Base-by-base conservation (phyloP, 208 protist species). In the Leishmania tropica region DNA sequence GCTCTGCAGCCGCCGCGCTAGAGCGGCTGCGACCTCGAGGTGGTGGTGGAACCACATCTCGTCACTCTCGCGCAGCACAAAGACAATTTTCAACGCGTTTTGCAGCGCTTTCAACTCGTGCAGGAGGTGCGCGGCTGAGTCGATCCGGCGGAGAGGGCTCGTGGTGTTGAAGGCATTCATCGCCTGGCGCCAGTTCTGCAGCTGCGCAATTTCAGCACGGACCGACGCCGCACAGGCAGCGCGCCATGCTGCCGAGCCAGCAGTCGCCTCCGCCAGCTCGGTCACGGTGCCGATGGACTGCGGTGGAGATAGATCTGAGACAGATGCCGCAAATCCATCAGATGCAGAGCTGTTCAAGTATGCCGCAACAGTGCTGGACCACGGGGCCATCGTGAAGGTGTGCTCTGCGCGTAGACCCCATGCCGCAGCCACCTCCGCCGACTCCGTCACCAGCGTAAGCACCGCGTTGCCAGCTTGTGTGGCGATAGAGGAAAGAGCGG, bases 41-140 rank as follows among this genome's bases (percentile, higher is more conserved):
- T 91, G 83, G 71, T 85, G 74, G 60, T 70, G 56, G 54, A 93
- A 93, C 78, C 83, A 78, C 53, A 86, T 42, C 17, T 79, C 78
- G 56, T 93, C 90, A 21, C 75, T 85, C 78, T 89, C 86, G 54
- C 87, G 86, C 19, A 93, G 80, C 40, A 93, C 88, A 51, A 91
- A 90, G 42, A 93, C 2, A 48, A 91, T 54, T 17, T 84, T 83
- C 19, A 93, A 73, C 3, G 84, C 68, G 42, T 80, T 67, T 70
- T 93, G 79, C 42, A 79, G 67, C 10, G 65, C 24, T 11, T 48
- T 53, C 7, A 93, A 74, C 76, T 87, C 89, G 67, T 82, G 81
- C 42, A 86, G 72, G 11, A 89, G 67, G 70, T 93, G 81, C n/a
- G 37, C 79, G 11, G 47, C 67, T 10, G 54, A 75, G 31, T 83